A percentile compares a stretch with the other conserved stretches of the same genome.
Evolutionary conservation across 352 stramenopile genomes (phyloP).

Genomic region (Globisporangium irregulare): DNA sequence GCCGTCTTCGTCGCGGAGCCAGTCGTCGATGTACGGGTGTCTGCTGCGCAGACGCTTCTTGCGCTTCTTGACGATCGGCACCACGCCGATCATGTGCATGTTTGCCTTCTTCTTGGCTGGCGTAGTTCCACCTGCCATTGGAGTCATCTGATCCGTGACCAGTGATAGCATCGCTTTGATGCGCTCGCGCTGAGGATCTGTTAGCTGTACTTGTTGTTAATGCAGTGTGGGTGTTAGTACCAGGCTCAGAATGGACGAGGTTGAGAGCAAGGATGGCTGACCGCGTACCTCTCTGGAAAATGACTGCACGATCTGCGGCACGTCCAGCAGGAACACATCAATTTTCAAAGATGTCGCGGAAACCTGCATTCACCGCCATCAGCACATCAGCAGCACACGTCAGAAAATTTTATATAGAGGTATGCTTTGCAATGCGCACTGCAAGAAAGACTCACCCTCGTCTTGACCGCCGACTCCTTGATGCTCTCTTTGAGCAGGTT

Average conservation of each 20-base stretch:
- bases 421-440: neutral
- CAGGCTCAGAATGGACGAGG: too few relatives aligned
- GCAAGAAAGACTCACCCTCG: constrained; percentile 26
- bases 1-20: constrained; percentile 66
- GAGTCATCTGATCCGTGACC: constrained; percentile 40
- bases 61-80: constrained; percentile 55
- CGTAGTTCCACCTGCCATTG: constrained; percentile 11
- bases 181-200: constrained; percentile 18
- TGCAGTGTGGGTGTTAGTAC: too few relatives aligned
- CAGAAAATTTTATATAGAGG: neutral
- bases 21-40: constrained; percentile 75
- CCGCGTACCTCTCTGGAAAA: constrained; percentile 40
- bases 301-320: constrained; percentile 32
- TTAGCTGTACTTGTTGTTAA: constrained; percentile 22
- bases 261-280: neutral
- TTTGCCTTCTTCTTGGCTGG: constrained; percentile 21
- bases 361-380: constrained; percentile 21
- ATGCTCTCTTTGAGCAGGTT: constrained; percentile 37
- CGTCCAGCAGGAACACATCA: constrained; percentile 63
- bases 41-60: constrained; percentile 57
- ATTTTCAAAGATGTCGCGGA: constrained; percentile 57
- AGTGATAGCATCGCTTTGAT: constrained; percentile 34
- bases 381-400: constrained; percentile 7
- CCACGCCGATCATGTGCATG: constrained; percentile 42
- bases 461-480: constrained; percentile 38